Conservation (phyloP, 169 alveolate genomes). For the Plasmodium gonderi region DNA sequence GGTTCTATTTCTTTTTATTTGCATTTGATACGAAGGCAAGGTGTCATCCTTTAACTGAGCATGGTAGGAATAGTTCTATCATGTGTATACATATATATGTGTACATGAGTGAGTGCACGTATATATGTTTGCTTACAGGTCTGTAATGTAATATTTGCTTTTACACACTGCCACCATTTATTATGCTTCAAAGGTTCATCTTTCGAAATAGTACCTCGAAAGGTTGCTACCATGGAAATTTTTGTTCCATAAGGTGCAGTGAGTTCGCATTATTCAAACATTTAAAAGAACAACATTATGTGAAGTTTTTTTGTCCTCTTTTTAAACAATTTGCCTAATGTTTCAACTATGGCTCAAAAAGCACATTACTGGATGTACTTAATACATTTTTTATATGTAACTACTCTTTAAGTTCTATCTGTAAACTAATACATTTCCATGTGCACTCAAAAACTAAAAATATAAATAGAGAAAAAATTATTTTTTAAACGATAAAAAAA, state of each 20-base stretch:
- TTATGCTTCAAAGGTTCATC: neutral
- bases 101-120: neutral
- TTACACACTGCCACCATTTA: neutral
- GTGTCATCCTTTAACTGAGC: neutral
- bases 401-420: neutral
- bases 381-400: neutral
- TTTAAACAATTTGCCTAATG: neutral
- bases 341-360: neutral
- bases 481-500: neutral
- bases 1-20: neutral
- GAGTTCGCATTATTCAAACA: neutral
- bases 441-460: neutral
- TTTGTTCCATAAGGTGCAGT: neutral
- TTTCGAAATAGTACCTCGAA: neutral
- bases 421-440: neutral
- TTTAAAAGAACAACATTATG: neutral
- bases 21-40: neutral
- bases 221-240: neutral
- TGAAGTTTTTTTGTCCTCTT: neutral
- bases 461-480: neutral
- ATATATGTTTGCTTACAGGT: neutral
- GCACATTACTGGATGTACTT: neutral
- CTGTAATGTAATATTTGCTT: neutral
- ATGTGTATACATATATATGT: neutral
- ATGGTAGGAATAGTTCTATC: neutral